Evolutionary conservation across 352 stramenopile species (phyloP), one percentile per base, ranked within the genome.

Genomic region (Phytophthora cactorum): DNA sequence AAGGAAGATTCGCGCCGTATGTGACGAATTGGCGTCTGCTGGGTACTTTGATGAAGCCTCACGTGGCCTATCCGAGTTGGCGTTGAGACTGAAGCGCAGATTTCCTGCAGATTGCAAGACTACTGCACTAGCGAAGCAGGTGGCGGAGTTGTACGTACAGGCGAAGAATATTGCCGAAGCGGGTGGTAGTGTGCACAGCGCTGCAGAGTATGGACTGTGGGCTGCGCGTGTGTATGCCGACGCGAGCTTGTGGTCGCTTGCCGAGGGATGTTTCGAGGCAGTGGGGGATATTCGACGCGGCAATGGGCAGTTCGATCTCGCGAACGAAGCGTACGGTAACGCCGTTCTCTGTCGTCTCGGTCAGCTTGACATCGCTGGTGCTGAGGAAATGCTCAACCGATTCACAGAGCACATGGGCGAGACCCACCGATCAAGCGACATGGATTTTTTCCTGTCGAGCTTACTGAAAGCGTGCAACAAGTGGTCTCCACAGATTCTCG

Each of bases 21-120:
- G 82, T 55, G 79, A 91, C 61, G 75, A 88, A 28, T 68, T 93
- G 2, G 72, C 74, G 4, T 82, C 77, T 2, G 64, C 63, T 4
- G 85, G 85, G 1, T 90, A 88, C 55, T 90, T 87, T 65, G 81
- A 93, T 53, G 82, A 93, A 70, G 82, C 82, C n/a, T 68, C 82
- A 1, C 81, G 75, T 9, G 77, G 78, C 8, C 57, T 93, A 14
- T 79, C 78, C 0, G 85, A 91, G 41, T 66, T 93, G 50, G 82
- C 79, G 14, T 46, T 87, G 52, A 74, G 81, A 32, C 63, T 93
- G 2, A 90, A 91, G 67, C 82, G 74, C 50, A 79, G 74, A 22
- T 93, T 93, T 17, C 76, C 82, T 0, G 41, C 70, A 44, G 80
- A 90, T n/a, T 83, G 77, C 28, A 78, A 77, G 17, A 69, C 53